Evolutionary conservation across 129 eudicot genomes (phyloP), one percentile per base, ranked within the genome.

Genomic region (Apium graveolens): DNA sequence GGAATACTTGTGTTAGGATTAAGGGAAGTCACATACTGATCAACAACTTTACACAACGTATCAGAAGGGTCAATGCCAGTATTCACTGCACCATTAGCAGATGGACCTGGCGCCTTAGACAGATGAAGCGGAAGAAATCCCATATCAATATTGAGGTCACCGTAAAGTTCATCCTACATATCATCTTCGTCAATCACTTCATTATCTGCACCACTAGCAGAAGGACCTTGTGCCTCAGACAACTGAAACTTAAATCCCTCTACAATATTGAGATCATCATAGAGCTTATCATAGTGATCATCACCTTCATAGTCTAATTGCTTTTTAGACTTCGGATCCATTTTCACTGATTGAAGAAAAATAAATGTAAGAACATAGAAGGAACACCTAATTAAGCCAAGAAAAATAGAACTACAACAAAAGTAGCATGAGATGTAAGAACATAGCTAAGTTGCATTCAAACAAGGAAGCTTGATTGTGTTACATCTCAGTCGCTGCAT

Each of bases 211-310:
- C 75, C 88, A 78, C 62, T 87, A 78, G 82, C 73, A 75, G 88
- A 77, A 31, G 92, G 86, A 60, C 80, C 70, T 53, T n/a, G n/a
- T n/a, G 87, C 70, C 77, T 90, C 87, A 35, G 90, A 49, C 41
- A 0, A 51, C 69, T 85, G 90, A 38, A 38, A 35, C 84, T 90
- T 79, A 78, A 93, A 62, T 90, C 93, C 75, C n/a, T 89, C 94
- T 29, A 97, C 94, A 78, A 93, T 91, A 81, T 93, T 93, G 49
- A 93, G 92, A 84, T 91, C 98, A 49, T 87, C 88, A 81, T 93
- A 93, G 34, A 93, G 92, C 86, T 93, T 97, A 86, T 93, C 98
- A 32, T 87, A 93, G 43, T 93, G 97, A 80, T 93, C 96, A 66
- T 93, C 98, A n/a, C n/a, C n/a, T n/a, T n/a, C n/a, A n/a, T n/a